Base-by-base conservation (phyloP, 371 early-diverging fungal species). In the Mortierella sp. region DNA sequence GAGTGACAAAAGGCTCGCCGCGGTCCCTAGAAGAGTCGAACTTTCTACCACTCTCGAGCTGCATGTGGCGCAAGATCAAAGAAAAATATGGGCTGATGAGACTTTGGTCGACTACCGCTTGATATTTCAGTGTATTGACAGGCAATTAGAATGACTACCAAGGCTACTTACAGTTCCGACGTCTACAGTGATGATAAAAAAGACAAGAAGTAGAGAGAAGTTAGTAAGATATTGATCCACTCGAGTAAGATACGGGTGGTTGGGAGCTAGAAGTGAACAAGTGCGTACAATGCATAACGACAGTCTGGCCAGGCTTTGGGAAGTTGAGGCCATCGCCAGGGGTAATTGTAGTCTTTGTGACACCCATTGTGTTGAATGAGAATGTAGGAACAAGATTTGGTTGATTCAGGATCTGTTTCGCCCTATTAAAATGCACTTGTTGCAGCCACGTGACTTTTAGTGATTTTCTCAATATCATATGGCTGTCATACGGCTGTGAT, bases 11-110 rank as follows among this genome's bases (percentile, higher is more conserved):
- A 64, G 97, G 96, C 66, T 87, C 51, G 43, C 90, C 88, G 76
- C 97, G 96, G 79, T 96, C 92, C 73, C 90, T 87, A 63, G 95
- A 94, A 67, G 95, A 94, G 84, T 98, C 99, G 64, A 98, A 98
- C 87, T 93, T 89, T 18, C 62, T 79, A 61, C 98, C 97, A 78
- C 90, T 88, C 69, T 76, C 75, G 52, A 94, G 90, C 67, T 79
- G 77, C 4, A 62, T 62, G 28, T 28, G 18, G 47, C 2, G 6
- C 52, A 55, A 26, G 28, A 26, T 26, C 22, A 55, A 55, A 55
- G 55, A 10, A 1, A 14, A 40, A 14, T 9, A 40, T 40, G 43
- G 14, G 14, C 14, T 40, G 14, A 40, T 40, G 43, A 40, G 43
- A 40, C 43, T 40, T 20, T 49, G 22, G 22, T 28, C 24, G 3